A percentile compares a stretch with the other conserved stretches of the same genome.
These are phyloP conservation scores for Corymbia citriodora DNA, from an alignment of 441 rosid species.

Conservation along the genomic window DNA sequence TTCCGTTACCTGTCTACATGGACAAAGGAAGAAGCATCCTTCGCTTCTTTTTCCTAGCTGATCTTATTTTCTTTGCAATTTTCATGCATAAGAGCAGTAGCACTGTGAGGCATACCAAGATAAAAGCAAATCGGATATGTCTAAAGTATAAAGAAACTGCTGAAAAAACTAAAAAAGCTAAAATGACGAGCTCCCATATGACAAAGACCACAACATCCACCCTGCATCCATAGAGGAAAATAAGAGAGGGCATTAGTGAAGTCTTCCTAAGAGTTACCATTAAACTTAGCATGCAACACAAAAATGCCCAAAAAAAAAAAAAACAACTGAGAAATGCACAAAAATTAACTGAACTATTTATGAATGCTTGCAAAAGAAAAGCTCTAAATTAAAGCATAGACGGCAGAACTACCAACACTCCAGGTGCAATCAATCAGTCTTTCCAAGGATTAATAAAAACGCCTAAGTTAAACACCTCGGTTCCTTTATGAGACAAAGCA, in stretches of 20 bases:
- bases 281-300: background rate
- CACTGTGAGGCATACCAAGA: constrained; percentile 60
- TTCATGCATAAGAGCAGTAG: constrained; percentile 79
- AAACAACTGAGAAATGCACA: background rate
- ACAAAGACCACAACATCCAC: constrained; percentile 84
- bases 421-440: background rate
- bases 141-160: constrained; percentile 87
- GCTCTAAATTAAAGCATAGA: background rate
- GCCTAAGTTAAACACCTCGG: background rate
- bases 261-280: background rate
- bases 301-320: background rate
- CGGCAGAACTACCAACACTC: background rate
- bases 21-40: constrained; percentile 99
- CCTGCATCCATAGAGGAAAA: constrained; percentile 41
- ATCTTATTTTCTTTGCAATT: constrained; percentile 69
- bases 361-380: background rate
- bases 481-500: background rate
- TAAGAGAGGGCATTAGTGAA: background rate
- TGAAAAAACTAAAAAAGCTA: constrained; percentile 86
- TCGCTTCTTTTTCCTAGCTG: constrained; percentile 80
- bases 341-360: background rate
- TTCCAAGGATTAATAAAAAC: background rate
- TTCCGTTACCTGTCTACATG: constrained; percentile 34
- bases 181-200: constrained; percentile 80
- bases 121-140: constrained; percentile 59